Evolutionary conservation across 208 protist genomes (phyloP).

Genomic region (Tetramitus jugosus): DNA sequence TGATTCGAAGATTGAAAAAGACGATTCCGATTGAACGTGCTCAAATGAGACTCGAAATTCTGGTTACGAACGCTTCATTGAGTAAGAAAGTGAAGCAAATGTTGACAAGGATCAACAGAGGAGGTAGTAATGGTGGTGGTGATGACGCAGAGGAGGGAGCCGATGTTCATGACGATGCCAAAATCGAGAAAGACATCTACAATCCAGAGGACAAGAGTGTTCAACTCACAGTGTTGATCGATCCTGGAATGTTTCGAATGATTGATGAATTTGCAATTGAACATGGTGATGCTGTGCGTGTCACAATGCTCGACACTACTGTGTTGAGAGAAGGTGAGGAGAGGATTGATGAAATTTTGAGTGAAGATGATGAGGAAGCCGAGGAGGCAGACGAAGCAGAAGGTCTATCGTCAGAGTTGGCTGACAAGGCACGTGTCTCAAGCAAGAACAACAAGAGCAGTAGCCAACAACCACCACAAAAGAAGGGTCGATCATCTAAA

Average conservation of each 20-base stretch:
- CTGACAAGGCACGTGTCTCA: no score
- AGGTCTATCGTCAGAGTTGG: background rate
- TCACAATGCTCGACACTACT: background rate
- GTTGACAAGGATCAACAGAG: background rate
- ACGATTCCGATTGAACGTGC: slow-evolving; percentile 55
- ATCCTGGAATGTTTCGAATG: slow-evolving; percentile 7
- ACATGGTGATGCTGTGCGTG: background rate
- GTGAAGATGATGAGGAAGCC: background rate
- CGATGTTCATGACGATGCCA: background rate
- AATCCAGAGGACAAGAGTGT: background rate
- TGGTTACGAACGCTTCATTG: slow-evolving; percentile 28
- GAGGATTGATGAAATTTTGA: background rate
- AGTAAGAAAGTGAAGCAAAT: slow-evolving; percentile 22
- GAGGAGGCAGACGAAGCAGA: slow-evolving; percentile 2
- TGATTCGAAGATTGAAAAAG: slow-evolving; percentile 47
- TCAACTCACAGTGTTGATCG: background rate
- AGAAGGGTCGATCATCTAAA: background rate
- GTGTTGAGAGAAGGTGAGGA: background rate
- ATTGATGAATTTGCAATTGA: background rate
- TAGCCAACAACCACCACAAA: background rate
- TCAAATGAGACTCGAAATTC: slow-evolving; percentile 52
- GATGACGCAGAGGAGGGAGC: no score
- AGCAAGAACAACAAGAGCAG: background rate
- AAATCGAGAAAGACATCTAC: slow-evolving; percentile 14
- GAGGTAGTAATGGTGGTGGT: background rate